Conservation (phyloP, 2,329 filamentous ascomycete species). For the Talaromyces sp. region DNA sequence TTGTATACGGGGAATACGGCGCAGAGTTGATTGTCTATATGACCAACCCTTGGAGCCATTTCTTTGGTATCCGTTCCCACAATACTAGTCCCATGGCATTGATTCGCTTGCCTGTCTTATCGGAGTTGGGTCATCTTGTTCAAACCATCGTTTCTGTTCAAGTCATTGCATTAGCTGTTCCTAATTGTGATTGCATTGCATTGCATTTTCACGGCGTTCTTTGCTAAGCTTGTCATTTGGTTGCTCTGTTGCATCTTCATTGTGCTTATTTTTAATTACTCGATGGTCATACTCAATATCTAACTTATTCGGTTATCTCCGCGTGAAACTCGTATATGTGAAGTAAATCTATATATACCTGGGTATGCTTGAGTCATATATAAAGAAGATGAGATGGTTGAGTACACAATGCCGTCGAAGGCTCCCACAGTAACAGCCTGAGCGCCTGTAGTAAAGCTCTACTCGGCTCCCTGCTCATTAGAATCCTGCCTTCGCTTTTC, state of each 20-base stretch:
- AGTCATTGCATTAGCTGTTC: neutral
- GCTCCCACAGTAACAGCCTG: neutral
- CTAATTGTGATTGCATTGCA: neutral
- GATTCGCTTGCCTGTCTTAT: neutral
- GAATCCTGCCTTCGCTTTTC: slow-evolving; percentile 19
- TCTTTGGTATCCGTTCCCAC: neutral
- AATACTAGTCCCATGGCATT: neutral
- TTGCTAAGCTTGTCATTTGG: neutral
- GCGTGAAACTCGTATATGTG: neutral
- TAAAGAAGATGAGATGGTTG: too few species aligned
- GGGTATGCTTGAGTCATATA: neutral
- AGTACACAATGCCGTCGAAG: neutral
- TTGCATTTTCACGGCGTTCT: slow-evolving; percentile 8
- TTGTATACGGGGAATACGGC: slow-evolving; percentile 38
- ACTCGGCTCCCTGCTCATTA: neutral
- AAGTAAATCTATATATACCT: too few species aligned
- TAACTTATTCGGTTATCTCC: neutral
- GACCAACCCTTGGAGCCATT: neutral
- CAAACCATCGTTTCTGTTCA: neutral
- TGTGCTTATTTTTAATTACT: neutral
- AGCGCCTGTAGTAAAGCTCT: neutral
- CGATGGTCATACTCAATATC: neutral
- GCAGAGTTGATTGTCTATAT: neutral
- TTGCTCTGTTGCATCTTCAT: neutral
- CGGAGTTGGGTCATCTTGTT: neutral